A percentile compares a stretch with the other conserved stretches of the same genome.
phyloP scores from a whole-genome alignment of 257 asterid genomes.

The Coffea eugenioides region DNA sequence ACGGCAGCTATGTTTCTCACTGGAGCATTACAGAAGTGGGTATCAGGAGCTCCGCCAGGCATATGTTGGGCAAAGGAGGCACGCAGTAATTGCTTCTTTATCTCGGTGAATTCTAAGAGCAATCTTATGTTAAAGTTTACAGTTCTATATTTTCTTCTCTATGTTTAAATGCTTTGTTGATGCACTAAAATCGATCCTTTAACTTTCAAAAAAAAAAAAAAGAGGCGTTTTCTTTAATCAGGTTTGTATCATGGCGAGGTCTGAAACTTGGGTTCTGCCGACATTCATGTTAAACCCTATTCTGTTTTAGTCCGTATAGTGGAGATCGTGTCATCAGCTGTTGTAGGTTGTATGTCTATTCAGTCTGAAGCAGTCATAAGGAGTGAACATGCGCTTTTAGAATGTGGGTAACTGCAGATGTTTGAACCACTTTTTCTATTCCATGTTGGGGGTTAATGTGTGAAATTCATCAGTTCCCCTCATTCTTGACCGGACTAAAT shows the following conservation, averaged over 20 bases:
- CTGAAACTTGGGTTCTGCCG: background rate
- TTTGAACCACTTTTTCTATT: background rate
- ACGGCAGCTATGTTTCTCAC: slow-evolving; percentile 74
- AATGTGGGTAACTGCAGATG: background rate
- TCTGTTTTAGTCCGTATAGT: background rate
- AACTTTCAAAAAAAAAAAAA: background rate
- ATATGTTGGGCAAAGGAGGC: slow-evolving; percentile 16
- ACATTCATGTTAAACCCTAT: background rate
- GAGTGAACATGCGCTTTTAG: background rate
- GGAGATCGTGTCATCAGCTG: background rate
- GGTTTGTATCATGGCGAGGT: background rate
- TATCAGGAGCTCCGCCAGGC: slow-evolving; percentile 54
- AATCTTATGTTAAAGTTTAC: background rate
- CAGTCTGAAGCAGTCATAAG: background rate
- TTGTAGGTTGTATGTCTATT: background rate
- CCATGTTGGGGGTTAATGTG: background rate
- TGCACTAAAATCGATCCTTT: background rate
- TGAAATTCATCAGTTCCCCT: background rate
- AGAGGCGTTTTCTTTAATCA: background rate
- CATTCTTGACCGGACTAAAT: background rate
- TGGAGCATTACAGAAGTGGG: slow-evolving; percentile 66
- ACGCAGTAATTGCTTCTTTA: slow-evolving; percentile 18
- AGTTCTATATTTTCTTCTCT: background rate
- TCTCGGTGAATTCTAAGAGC: background rate
- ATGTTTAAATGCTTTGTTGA: background rate